Evolutionary conservation across 139 green algal genomes (phyloP).

Genomic region (Haematococcus lacustris): DNA sequence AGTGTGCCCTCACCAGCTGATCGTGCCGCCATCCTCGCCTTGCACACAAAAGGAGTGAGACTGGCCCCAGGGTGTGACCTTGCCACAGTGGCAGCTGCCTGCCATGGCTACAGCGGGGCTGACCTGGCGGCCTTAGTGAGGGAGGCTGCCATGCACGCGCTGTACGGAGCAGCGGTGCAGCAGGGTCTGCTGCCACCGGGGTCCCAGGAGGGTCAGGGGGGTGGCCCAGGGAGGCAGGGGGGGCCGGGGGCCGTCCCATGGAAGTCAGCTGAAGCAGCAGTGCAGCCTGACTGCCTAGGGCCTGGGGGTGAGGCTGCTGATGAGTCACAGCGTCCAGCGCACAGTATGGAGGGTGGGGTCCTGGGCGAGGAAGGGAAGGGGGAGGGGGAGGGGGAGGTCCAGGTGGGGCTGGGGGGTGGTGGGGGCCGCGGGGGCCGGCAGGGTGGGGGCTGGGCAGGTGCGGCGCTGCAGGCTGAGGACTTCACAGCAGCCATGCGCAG

Average conservation of each 20-base stretch:
- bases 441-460: no score
- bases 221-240: no score
- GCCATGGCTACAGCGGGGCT: constrained; percentile 77
- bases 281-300: background rate
- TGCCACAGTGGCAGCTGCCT: constrained; percentile 41
- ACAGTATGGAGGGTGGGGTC: no score
- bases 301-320: background rate
- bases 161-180: constrained; percentile 24
- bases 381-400: no score
- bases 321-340: no score
- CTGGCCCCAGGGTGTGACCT: constrained; percentile 63
- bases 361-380: no score
- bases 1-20: constrained; percentile 40
- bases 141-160: constrained; percentile 68
- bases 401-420: no score
- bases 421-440: no score
- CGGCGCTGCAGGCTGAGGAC: no score
- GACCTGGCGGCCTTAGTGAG: constrained; percentile 71
- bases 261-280: background rate
- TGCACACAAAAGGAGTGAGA: constrained; percentile 25
- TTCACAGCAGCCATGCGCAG: constrained; percentile 15
- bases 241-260: no score
- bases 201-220: no score
- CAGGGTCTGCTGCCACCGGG: constrained; percentile 1
- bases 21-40: constrained; percentile 34